Evolutionary conservation across 2,329 filamentous ascomycete genomes (phyloP).

Genomic region (Penicillium crustosum): DNA sequence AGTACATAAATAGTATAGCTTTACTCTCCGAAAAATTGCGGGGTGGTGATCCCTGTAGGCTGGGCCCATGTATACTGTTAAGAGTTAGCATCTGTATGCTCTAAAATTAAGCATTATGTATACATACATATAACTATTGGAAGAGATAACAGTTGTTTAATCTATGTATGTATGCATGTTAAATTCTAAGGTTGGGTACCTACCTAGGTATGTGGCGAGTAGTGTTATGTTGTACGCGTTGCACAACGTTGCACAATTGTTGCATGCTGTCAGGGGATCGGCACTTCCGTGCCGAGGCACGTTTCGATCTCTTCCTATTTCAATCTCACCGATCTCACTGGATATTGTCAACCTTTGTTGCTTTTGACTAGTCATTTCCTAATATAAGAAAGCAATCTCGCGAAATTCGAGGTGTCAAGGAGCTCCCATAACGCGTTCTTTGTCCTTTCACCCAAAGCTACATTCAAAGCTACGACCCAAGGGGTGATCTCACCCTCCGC

Average conservation of each 20-base stretch:
- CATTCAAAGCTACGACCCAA: neutral
- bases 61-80: neutral
- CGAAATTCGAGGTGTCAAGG: neutral
- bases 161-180: too few species aligned
- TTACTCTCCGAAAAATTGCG: neutral
- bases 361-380: neutral
- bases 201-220: neutral
- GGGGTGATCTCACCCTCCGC: neutral
- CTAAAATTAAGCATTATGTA: neutral
- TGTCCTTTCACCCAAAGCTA: neutral
- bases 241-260: neutral
- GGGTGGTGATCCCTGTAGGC: neutral
- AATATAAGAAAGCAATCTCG: neutral
- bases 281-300: conserved; percentile 11
- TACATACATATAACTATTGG: too few species aligned
- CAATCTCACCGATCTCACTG: neutral
- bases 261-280: conserved; percentile 1
- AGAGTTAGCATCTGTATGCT: neutral
- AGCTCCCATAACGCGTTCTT: neutral
- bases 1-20: neutral
- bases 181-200: neutral
- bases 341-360: too few species aligned
- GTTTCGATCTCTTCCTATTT: neutral
- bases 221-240: neutral
- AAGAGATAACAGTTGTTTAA: too few species aligned